These are phyloP conservation scores for Reticulascus tulasneorum DNA, from an alignment of 2,329 filamentous ascomycete genomes.

Conservation along the genomic window DNA sequence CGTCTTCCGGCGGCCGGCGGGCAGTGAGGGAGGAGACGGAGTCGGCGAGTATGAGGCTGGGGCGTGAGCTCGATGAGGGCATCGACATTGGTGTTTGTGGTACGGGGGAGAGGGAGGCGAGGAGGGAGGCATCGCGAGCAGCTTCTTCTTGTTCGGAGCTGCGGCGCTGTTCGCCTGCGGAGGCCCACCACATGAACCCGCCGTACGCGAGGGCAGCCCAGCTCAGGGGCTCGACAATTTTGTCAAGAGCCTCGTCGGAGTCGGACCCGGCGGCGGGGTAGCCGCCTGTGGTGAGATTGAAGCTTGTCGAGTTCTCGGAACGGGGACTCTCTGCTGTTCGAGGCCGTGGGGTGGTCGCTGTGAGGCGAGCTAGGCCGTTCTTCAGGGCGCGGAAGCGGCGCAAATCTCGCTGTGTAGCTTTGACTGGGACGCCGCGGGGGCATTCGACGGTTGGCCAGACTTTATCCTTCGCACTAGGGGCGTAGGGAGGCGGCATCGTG, in stretches of 20 bases:
- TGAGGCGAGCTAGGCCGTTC: conserved; percentile 53
- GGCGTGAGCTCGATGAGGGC: conserved; percentile 27
- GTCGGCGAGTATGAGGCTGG: conserved; percentile 34
- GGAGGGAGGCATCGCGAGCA: conserved; percentile 50
- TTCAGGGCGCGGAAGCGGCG: conserved; percentile 71
- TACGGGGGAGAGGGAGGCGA: conserved; percentile 41
- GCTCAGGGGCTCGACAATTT: conserved; percentile 57
- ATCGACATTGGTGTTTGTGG: conserved; percentile 21
- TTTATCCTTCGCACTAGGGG: conserved; percentile 53
- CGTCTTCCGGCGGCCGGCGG: conserved; percentile 20
- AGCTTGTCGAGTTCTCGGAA: conserved; percentile 19
- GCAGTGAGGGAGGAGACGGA: conserved; percentile 42
- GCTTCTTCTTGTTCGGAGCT: conserved; percentile 57
- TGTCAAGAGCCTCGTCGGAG: conserved; percentile 47
- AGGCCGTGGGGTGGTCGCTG: conserved; percentile 13
- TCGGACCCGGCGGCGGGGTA: conserved; percentile 23
- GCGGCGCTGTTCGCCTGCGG: conserved; percentile 67
- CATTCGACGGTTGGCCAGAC: conserved; percentile 74
- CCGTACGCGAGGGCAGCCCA: conserved; percentile 76
- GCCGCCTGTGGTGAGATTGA: conserved; percentile 13
- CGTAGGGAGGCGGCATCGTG: conserved; percentile 65
- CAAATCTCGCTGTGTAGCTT: conserved; percentile 86
- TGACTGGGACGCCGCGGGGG: conserved; percentile 61
- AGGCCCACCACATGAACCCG: conserved; percentile 89
- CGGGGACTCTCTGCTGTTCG: conserved; percentile 19